Conservation (phyloP, 2,329 filamentous ascomycete genomes). For the Trichoderma harzianum region DNA sequence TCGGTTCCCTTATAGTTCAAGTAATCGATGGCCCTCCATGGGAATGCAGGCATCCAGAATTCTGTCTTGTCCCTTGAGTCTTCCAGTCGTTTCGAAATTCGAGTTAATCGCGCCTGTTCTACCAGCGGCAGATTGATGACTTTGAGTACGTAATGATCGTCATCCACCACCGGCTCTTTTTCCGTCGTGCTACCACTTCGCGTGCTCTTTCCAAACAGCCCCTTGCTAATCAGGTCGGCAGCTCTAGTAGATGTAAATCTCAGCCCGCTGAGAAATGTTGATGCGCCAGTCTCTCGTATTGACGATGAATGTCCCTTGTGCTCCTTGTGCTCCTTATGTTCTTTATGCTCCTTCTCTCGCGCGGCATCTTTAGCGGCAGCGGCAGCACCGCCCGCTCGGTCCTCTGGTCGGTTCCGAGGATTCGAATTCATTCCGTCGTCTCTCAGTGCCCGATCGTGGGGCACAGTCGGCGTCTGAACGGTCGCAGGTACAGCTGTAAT, state of each 20-base stretch:
- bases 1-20: slow-evolving; percentile 93
- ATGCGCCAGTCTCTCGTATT: slow-evolving; percentile 59
- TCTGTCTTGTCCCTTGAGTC: slow-evolving; percentile 92
- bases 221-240: slow-evolving; percentile 77
- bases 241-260: slow-evolving; percentile 70
- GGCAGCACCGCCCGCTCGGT: slow-evolving; percentile 47
- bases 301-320: slow-evolving; percentile 51
- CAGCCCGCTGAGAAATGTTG: slow-evolving; percentile 67
- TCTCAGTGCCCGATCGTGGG: slow-evolving; percentile 63
- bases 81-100: slow-evolving; percentile 86
- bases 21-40: slow-evolving; percentile 94
- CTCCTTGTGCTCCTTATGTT: slow-evolving; percentile 30
- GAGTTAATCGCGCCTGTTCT: slow-evolving; percentile 84
- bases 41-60: slow-evolving; percentile 97
- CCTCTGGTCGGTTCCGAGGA: slow-evolving; percentile 68
- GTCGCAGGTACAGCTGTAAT: slow-evolving; percentile 21
- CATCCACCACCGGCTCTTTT: slow-evolving; percentile 63
- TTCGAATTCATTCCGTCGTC: slow-evolving; percentile 65
- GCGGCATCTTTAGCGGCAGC: slow-evolving; percentile 41
- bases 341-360: slow-evolving; percentile 44
- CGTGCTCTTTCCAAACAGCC: slow-evolving; percentile 74
- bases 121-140: slow-evolving; percentile 83
- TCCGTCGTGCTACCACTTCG: slow-evolving; percentile 69
- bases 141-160: slow-evolving; percentile 79
- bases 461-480: slow-evolving; percentile 61